phyloP scores from a whole-genome alignment of 345 rosid species.

The Syzygium aqueum region DNA sequence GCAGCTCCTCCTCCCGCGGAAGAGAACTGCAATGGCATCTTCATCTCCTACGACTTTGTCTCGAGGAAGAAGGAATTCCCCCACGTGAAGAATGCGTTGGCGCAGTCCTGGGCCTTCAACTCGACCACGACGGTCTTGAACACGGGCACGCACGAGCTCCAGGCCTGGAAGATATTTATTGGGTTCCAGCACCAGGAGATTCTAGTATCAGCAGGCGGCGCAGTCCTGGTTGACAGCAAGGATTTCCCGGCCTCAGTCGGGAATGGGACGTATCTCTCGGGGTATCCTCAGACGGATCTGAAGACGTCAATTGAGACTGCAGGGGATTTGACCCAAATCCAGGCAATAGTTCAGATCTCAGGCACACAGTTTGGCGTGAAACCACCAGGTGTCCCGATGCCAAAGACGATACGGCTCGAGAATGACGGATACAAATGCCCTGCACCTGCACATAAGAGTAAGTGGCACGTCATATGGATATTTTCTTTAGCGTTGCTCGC shows the following conservation, averaged over 20 bases:
- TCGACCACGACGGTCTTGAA: slow-evolving; percentile 49
- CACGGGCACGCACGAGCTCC: slow-evolving; percentile 41
- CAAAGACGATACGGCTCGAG: slow-evolving; percentile 43
- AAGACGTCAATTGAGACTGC: slow-evolving; percentile 82
- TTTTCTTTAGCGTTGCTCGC: background rate
- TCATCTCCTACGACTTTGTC: slow-evolving; percentile 47
- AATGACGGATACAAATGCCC: slow-evolving; percentile 74
- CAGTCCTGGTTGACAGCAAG: slow-evolving; percentile 19
- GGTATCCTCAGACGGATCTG: slow-evolving; percentile 45
- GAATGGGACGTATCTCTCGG: slow-evolving; percentile 60
- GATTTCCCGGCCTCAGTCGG: slow-evolving; percentile 50
- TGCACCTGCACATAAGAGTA: slow-evolving; percentile 35
- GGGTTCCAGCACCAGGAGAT: slow-evolving; percentile 77
- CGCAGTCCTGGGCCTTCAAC: slow-evolving; percentile 85
- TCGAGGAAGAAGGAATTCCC: slow-evolving; percentile 56
- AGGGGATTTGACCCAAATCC: slow-evolving; percentile 60
- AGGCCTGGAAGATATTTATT: slow-evolving; percentile 63
- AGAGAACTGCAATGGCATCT: slow-evolving; percentile 64
- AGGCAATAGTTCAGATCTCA: slow-evolving; percentile 35
- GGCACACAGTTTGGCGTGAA: slow-evolving; percentile 79
- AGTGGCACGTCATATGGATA: background rate
- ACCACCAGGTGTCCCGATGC: slow-evolving; percentile 56
- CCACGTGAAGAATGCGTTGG: slow-evolving; percentile 48
- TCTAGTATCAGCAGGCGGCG: slow-evolving; percentile 58
- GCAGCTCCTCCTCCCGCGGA: slow-evolving; percentile 50